Base-by-base conservation (phyloP, 2,329 filamentous ascomycete species). In the Cladosporium halotolerans region DNA sequence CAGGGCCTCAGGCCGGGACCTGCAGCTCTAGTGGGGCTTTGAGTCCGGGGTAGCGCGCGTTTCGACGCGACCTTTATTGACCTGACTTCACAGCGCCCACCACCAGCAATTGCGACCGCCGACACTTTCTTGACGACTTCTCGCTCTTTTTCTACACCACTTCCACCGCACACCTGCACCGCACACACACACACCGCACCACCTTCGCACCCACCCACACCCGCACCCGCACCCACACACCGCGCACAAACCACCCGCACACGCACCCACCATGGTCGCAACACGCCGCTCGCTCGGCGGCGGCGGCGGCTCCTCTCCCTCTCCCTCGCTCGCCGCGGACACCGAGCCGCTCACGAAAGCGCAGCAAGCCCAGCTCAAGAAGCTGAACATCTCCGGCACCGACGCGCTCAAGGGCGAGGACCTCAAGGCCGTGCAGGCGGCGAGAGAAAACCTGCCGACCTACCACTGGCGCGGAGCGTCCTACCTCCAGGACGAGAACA, bases 391-490 rank as follows among this genome's bases (percentile, higher is more conserved):
- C 13, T 39, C 28, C 3, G 52, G 43, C 32, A 54, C 44, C 9
- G 45, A 49, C 16, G 52, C 45, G 13, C 45, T 54, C 28, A 54
- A 49, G 41, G 52, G 52, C 45, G 23, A 28, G 23, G 52, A 54
- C 10, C 16, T 38, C 7, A 54, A 50, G 19, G 39, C 38, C 32
- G 52, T 40, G 8, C 32, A 48, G 19, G 46, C 41, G 13, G 40
- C 45, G 4, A 47, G 11, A 39, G 19, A 48, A n/a, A 18, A 33
- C 18, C 31, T 43, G n/a, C 23, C 41, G 16, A 55, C 53, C 16
- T 56, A 56, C 45, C 50, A 52, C 38, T 56, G 53, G 36, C 49
- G 50, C 23, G 49, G 54, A 23, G 54, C 54, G 2, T 44, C 41
- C 14, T 56, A 53, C 41, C 50, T 33, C 31, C 31, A 36, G 39